Conservation (phyloP, 331 rosid species). For the Dryas integrifolia region DNA sequence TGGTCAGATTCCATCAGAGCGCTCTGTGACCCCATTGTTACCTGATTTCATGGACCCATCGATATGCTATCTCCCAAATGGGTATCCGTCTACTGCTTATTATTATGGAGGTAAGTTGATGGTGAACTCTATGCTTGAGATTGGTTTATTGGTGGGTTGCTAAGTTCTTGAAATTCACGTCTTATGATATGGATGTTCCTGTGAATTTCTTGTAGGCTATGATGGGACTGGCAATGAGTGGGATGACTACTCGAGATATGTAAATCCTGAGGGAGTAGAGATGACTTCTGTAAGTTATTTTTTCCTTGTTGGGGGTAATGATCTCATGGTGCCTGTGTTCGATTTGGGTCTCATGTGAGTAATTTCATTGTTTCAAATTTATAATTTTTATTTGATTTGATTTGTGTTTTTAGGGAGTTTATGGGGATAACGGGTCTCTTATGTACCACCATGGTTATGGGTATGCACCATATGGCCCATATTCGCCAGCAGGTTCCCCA, state of each 20-base stretch:
- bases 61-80: slow-evolving; percentile 73
- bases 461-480: slow-evolving; percentile 74
- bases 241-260: slow-evolving; percentile 78
- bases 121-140: not conserved
- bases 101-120: slow-evolving; percentile 70
- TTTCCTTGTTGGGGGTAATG: not conserved
- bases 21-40: slow-evolving; percentile 71
- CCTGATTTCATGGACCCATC: slow-evolving; percentile 71
- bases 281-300: slow-evolving; percentile 65
- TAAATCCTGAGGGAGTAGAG: slow-evolving; percentile 82
- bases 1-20: slow-evolving; percentile 72
- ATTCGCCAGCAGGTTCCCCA: slow-evolving; percentile 90
- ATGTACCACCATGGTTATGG: slow-evolving; percentile 88
- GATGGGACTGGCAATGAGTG: slow-evolving; percentile 71
- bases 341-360: not conserved
- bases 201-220: slow-evolving; percentile 40
- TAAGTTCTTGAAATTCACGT: not conserved
- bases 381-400: not conserved
- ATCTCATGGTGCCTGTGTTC: not conserved
- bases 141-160: not conserved
- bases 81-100: slow-evolving; percentile 64
- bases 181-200: not conserved
- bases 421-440: slow-evolving; percentile 89
- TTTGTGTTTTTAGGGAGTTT: slow-evolving; percentile 58
- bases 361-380: not conserved